Base-by-base conservation (phyloP, 495 filamentous ascomycete species). In the Daldinia bambusicola region DNA sequence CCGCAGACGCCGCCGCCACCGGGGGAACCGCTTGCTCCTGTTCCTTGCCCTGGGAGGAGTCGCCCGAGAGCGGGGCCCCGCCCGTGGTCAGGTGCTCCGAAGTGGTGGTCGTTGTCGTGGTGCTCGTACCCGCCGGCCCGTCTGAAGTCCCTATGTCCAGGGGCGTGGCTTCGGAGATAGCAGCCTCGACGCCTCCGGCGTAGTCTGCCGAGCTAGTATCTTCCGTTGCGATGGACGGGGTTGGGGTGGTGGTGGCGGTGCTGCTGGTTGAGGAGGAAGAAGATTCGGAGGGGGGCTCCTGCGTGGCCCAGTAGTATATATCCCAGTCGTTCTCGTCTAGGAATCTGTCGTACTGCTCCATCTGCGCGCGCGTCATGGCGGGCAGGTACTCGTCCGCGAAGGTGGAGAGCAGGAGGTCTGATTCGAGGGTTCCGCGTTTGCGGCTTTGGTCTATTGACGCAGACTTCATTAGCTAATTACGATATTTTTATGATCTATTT, bases 261-360 rank as follows among this genome's bases (percentile, higher is more conserved):
- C 26, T 26, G 26, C 1, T 1, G 3, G 26, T 26, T 26, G 26
- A 1, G 26, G 26, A 26, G 3, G n/a, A n/a, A n/a, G n/a, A n/a
- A n/a, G n/a, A n/a, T 41, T 67, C 6, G 16, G 76, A n/a, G 45
- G 73, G 41, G 69, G 92, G 87, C 69, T 92, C 89, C 78, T 99
- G 96, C n/a, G 96, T 99, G 0, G 93, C 93, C 95, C 95, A 99
- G 86, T 99, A 99, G 84, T 99, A 99, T 66, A 99, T 98, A 78
- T 99, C 95, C 95, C 95, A 99, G 80, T 99, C 95, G 78, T 98
- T 98, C 80, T 99, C 95, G 82, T 99, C 95, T 52, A 99, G 88
- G 86, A 99, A 98, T 14, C 85, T 82, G 79, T 98, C 96, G 82
- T 94, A 98, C 79, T 96, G 89, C 66, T 86, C 77, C 61, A 99